Conservation (phyloP, 2,329 filamentous ascomycete genomes). For the Cordyceps cateniannulata region DNA sequence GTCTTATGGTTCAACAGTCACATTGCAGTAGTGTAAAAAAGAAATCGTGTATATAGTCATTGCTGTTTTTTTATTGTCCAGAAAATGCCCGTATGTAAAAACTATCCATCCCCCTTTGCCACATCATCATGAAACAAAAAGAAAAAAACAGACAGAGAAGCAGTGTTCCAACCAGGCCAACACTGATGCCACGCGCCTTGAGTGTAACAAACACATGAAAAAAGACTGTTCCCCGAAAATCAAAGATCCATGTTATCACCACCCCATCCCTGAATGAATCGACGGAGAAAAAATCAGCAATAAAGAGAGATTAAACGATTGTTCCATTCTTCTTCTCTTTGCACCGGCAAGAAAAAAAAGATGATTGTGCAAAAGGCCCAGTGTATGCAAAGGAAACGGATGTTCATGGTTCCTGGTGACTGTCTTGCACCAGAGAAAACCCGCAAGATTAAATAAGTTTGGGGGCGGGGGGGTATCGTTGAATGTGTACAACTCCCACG, state of each 20-base stretch:
- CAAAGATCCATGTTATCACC: slow-evolving; percentile 8
- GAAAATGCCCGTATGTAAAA: background rate
- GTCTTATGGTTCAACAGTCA: too few relatives aligned
- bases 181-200: slow-evolving; percentile 7
- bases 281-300: too few relatives aligned
- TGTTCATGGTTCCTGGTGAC: background rate
- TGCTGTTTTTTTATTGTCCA: background rate
- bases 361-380: background rate
- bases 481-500: background rate
- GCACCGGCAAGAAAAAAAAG: background rate
- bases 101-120: background rate
- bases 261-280: background rate
- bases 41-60: too few relatives aligned
- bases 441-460: background rate
- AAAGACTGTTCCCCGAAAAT: background rate
- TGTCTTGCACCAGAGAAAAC: background rate
- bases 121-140: background rate
- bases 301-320: background rate
- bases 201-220: background rate
- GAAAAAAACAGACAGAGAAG: background rate
- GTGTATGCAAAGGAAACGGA: background rate
- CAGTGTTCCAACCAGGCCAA: slow-evolving; percentile 11
- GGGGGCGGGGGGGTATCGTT: background rate
- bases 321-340: background rate
- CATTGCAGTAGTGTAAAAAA: too few relatives aligned